Conservation (phyloP, 2,329 filamentous ascomycete genomes). For the Alternaria consortialis region DNA sequence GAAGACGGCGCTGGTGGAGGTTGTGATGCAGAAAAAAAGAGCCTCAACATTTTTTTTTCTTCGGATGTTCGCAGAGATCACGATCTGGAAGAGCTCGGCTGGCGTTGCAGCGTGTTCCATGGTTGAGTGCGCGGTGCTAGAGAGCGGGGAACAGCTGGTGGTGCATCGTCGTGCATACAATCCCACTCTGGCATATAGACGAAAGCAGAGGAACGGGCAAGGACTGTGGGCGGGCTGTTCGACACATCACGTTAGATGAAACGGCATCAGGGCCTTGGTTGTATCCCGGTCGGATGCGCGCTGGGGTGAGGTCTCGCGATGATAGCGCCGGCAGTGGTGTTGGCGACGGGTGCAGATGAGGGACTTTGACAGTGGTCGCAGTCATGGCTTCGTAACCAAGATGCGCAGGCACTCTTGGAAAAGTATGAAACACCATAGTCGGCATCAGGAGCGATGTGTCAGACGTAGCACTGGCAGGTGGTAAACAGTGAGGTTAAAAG, state of each 20-base stretch:
- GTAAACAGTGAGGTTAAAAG: constrained; percentile 7
- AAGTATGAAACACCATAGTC: constrained; percentile 7
- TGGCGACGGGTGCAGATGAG: constrained; percentile 6
- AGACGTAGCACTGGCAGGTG: constrained; percentile 10
- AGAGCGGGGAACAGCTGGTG: constrained; percentile 23
- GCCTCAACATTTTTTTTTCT: constrained; percentile 18
- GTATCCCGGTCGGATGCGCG: constrained; percentile 10
- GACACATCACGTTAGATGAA: constrained; percentile 14
- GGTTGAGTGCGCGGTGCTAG: constrained; percentile 13
- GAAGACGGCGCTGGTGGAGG: not conserved
- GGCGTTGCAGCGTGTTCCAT: constrained; percentile 21
- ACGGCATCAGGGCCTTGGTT: constrained; percentile 9
- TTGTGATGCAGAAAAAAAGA: constrained; percentile 6
- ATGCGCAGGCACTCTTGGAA: constrained; percentile 7
- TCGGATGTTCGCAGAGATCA: constrained; percentile 15
- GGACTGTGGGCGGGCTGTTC: constrained; percentile 4
- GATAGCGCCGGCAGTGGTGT: constrained; percentile 7
- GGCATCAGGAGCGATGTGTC: constrained; percentile 5
- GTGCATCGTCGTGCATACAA: constrained; percentile 20
- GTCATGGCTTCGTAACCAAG: constrained; percentile 15
- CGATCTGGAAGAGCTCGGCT: constrained; percentile 10
- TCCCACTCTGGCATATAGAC: constrained; percentile 10
- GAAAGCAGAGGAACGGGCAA: not conserved
- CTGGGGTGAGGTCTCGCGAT: constrained; percentile 9
- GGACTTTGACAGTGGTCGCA: constrained; percentile 17